Conservation (phyloP, 2,329 filamentous ascomycete genomes). For the Exophiala phaeomuriformis region DNA sequence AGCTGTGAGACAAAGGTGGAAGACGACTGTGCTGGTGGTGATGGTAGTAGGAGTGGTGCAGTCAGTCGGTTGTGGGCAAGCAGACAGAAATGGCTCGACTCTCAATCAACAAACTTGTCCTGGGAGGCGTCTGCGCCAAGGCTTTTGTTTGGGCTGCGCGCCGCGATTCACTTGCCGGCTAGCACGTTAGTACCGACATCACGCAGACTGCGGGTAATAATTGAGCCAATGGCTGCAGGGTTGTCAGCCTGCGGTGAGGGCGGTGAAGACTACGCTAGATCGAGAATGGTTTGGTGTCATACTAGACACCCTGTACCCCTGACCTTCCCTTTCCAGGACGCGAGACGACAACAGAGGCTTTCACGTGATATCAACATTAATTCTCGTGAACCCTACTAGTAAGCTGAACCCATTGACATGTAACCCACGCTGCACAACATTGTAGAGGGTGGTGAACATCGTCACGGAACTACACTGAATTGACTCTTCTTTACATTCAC, state of each 20-base stretch:
- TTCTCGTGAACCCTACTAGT: not conserved
- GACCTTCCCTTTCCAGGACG: not conserved
- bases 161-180: not conserved
- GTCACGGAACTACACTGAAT: no score
- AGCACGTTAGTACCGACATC: not conserved
- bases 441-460: no score
- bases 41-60: constrained; percentile 5
- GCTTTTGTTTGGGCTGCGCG: not conserved
- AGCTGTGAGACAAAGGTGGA: not conserved
- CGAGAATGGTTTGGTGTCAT: no score
- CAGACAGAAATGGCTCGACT: constrained; percentile 10
- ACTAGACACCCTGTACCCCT: not conserved
- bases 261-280: constrained; percentile 19
- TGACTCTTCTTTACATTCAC: no score
- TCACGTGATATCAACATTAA: not conserved
- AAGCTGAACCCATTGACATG: not conserved
- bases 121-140: constrained; percentile 5
- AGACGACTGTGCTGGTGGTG: not conserved
- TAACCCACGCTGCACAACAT: not conserved
- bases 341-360: not conserved
- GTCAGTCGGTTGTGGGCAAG: constrained; percentile 9
- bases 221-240: not conserved
- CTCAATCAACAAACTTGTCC: constrained; percentile 18
- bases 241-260: not conserved
- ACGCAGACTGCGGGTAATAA: not conserved